phyloP scores from a whole-genome alignment of 2,329 filamentous ascomycete species.

The Gnomoniopsis smithogilvyi region DNA sequence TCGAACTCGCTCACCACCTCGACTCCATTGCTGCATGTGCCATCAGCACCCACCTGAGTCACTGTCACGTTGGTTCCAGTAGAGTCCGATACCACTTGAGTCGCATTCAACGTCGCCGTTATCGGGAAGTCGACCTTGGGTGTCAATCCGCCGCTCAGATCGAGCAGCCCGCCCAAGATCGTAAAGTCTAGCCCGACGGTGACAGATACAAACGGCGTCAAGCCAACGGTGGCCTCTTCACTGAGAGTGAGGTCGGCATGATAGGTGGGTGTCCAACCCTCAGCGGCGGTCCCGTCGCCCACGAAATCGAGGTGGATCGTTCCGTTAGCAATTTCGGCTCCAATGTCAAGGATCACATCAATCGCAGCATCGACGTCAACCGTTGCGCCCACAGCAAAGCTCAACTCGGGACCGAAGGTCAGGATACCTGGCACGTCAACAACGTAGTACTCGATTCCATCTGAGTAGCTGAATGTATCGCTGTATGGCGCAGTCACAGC shows the following conservation, averaged over 20 bases:
- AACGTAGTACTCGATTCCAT: constrained; percentile 34
- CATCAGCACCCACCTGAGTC: constrained; percentile 2
- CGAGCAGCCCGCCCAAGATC: constrained; percentile 24
- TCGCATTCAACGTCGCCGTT: constrained; percentile 21
- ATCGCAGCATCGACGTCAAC: constrained; percentile 30
- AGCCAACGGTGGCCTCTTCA: constrained; percentile 20
- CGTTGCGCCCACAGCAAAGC: constrained; percentile 35
- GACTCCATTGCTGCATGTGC: constrained; percentile 24
- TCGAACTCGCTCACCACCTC: constrained; percentile 24
- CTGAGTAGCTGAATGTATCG: constrained; percentile 32
- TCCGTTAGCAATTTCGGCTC: constrained; percentile 21
- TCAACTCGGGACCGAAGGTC: constrained; percentile 28
- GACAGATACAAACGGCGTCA: constrained; percentile 24
- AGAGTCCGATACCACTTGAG: constrained; percentile 19
- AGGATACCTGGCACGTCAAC: constrained; percentile 39
- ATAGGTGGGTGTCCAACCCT: constrained; percentile 21
- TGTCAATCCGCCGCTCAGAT: constrained; percentile 26
- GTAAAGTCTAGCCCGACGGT: constrained; percentile 22
- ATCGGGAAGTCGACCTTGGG: constrained; percentile 26
- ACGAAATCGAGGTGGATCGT: constrained; percentile 27
- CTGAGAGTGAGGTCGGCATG: constrained; percentile 18
- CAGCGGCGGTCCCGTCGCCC: constrained; percentile 18
- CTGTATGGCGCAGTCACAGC: constrained; percentile 31
- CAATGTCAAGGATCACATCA: constrained; percentile 19
- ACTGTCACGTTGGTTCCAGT: constrained; percentile 4